Base-by-base conservation (phyloP, 306 rosid genomes). In the Adenanthera pavonina region DNA sequence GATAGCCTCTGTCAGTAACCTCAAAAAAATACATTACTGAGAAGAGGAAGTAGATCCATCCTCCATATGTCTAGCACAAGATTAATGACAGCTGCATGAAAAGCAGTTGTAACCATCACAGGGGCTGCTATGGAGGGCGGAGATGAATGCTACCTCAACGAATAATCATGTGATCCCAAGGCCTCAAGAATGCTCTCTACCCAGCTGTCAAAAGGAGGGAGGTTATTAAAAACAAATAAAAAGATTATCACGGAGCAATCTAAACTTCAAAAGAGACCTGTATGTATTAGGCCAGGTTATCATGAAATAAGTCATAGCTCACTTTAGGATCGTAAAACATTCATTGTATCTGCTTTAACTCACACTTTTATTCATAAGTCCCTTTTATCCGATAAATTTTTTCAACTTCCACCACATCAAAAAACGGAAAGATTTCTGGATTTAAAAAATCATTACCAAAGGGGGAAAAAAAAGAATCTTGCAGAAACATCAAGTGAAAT, bases 151-250 rank as follows among this genome's bases (percentile, higher is more conserved):
- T 85, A 89, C 88, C 92, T 83, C 81, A 68, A 83, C 61, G 78
- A 81, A 54, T 83, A 80, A 53, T 74, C 89, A 68, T 81, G 75
- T 54, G 86, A 82, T 75, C 83, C 83, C 82, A 96, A 57, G 12
- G 99, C 99, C 85, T 93, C 94, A 52, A 92, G 84, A 71, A 96
- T 91, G 86, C 97, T 93, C 67, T 87, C 92, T 47, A 93, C 97
- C 99, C 99, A 93, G 82, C 99, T 96, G 94, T 81, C 80, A 74
- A 35, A 35, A 69, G 59, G 43, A 60, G 43, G 44, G 46, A 81
- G 71, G 17, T 74, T n/a, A 43, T 46, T 4, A 77, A 69, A 67
- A 56, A 56, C 11, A 57, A 52, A 76, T 66, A 62, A 34, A 12
- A 79, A 64, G 34, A 61, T 51, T 40, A 72, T 46, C 14, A 60